Base-by-base conservation (phyloP, 352 stramenopile genomes). In the Pythium utonaiense region DNA sequence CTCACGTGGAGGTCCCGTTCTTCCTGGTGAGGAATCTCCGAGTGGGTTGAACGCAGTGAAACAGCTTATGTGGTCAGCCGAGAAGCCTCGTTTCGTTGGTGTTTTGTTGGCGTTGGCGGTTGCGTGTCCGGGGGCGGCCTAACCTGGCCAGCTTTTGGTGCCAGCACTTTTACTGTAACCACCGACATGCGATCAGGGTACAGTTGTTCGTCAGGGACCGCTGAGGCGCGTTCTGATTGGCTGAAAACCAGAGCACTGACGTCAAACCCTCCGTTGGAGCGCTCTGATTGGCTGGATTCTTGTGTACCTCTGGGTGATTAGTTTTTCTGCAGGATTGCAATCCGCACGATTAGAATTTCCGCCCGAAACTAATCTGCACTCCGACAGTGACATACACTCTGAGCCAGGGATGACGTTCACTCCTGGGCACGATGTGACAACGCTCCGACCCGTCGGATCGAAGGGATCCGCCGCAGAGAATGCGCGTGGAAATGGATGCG, bases 191-290 rank as follows among this genome's bases (percentile, higher is more conserved):
- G 28, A 30, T 42, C 31, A 36, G 31, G 31, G 31, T 36, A 6
- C 12, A 5, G 24, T 12, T 17, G 53, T 34, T 36, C 45, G 42
- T 31, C 34, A 40, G 27, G 8, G 2, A 36, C n/a, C 19, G 9
- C 19, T 53, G 22, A 51, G 16, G 28, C 8, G 19, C 3, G 2
- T 14, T 1, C 7, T 57, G 16, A 64, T 57, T 64, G 57, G 57
- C 21, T 41, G 16, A 50, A 30, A 62, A 14, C 16, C 1, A 34
- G 5, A 31, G 21, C 24, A 55, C 28, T 12, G 40, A 47, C 40
- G 40, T 47, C 40, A 47, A 36, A 36, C 31, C 12, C 12, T 6
- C 6, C 31, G 31, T 36, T 36, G 16, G 45, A 53, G 45, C 45
- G 4, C 24, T 28, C 24, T 53, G 45, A 53, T 53, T 53, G 45